Base-by-base conservation (phyloP, 1,284 basidiomycete species). In the Ustanciosporium gigantosporum region DNA sequence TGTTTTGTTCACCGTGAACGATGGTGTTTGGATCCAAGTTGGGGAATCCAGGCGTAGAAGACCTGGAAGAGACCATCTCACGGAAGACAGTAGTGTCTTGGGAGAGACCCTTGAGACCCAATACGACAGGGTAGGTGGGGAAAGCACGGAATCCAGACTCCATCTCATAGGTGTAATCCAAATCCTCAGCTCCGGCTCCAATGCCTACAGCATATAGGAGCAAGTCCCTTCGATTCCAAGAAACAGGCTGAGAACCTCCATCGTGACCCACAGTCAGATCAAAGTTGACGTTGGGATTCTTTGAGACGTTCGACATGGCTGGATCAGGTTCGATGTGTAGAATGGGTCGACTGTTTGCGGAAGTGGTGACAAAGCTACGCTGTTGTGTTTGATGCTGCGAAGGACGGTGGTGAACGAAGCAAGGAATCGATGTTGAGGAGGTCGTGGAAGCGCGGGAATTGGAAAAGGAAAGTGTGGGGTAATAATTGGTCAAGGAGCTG, bases 1-100 rank as follows among this genome's bases (percentile, higher is more conserved):
- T 77, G 3, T 55, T 62, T 58, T 79, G 79, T 50, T 79, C 78
- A 29, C 78, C 79, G 51, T 79, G 79, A 4, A 79, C 77, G 41
- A 79, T 58, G 19, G 72, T 75, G 58, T 79, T 79, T 16, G 77
- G 75, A 46, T 78, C 73, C 21, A 79, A 56, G 16, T 40, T 34
- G 14, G 71, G 71, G 47, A 74, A 72, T 15, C 71, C 71, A 2
- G 64, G 66, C 11, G 59, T 41, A 5, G 44, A 49, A 0, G 46
- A 29, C 1, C 71, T 46, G 3, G 61, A 59, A 2, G 40, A 43
- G 16, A 74, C 56, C 59, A 65, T 68, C 23, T 73, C 65, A 13
- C 70, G 66, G 45, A 79, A 79, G 36, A 78, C 64, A 42, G 64
- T 78, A 25, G 72, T 66, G 41, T 76, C 73, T 21, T 50, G 47